phyloP scores from a whole-genome alignment of 257 asterid species.

The Echites panduratus region DNA sequence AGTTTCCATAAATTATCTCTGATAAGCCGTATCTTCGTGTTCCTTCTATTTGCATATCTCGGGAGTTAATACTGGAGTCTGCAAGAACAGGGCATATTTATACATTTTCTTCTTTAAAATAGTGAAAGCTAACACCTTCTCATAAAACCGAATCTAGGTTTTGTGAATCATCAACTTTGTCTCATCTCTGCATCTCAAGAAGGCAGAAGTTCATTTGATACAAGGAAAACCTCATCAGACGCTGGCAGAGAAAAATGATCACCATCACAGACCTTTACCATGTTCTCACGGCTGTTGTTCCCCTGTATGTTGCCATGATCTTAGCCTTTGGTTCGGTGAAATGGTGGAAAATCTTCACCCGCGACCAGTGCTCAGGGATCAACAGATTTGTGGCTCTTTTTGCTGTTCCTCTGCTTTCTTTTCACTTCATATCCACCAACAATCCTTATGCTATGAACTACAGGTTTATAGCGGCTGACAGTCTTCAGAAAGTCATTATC shows the following conservation, averaged over 20 bases:
- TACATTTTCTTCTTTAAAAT: not conserved
- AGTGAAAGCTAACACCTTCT: not conserved
- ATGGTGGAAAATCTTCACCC: slow-evolving; percentile 49
- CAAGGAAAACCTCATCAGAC: not conserved
- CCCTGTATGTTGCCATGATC: slow-evolving; percentile 46
- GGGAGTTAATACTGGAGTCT: not conserved
- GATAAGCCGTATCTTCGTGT: not conserved
- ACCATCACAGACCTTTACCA: slow-evolving; percentile 37
- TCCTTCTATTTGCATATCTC: not conserved
- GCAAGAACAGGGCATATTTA: not conserved
- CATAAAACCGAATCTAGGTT: slow-evolving; percentile 10
- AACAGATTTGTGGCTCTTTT: slow-evolving; percentile 52
- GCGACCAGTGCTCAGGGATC: slow-evolving; percentile 47
- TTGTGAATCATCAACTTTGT: slow-evolving; percentile 1
- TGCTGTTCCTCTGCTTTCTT: slow-evolving; percentile 46
- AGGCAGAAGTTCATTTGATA: not conserved
- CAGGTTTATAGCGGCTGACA: slow-evolving; percentile 48
- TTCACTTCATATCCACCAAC: slow-evolving; percentile 42
- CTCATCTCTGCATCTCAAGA: not conserved
- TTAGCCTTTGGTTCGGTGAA: slow-evolving; percentile 46
- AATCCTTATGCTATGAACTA: slow-evolving; percentile 49
- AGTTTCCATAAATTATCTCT: not conserved
- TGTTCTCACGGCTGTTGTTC: slow-evolving; percentile 50
- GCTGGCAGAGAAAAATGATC: slow-evolving; percentile 24
- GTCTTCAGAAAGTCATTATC: slow-evolving; percentile 37